Evolutionary conservation across 805 yeast genomes (phyloP).

Genomic region (Starmerella sp.): DNA sequence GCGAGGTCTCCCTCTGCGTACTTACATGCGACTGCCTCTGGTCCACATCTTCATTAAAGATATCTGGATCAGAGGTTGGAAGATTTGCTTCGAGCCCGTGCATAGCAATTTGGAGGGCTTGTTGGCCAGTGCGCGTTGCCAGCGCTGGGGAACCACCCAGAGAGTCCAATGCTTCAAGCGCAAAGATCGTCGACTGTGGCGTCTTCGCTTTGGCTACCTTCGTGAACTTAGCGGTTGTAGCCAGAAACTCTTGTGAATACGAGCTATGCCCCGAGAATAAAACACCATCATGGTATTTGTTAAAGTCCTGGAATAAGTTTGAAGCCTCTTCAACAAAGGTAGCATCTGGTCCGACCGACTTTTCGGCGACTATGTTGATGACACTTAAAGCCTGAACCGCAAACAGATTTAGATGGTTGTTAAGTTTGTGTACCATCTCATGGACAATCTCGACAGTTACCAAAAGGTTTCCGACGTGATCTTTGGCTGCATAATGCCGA

Average conservation of each 20-base stretch:
- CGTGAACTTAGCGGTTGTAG: slow-evolving; percentile 22
- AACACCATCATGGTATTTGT: slow-evolving; percentile 46
- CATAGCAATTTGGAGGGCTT: slow-evolving; percentile 23
- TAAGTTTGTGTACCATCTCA: slow-evolving; percentile 62
- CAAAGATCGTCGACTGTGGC: slow-evolving; percentile 26
- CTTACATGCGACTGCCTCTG: background rate
- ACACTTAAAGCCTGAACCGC: slow-evolving; percentile 58
- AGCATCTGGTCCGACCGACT: slow-evolving; percentile 21
- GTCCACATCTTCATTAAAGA: background rate
- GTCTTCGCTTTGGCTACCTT: slow-evolving; percentile 24
- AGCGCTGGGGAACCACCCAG: slow-evolving; percentile 30
- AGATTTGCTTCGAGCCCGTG: slow-evolving; percentile 23
- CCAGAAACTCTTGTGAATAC: slow-evolving; percentile 40
- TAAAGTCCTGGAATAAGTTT: slow-evolving; percentile 31
- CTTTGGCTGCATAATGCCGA: slow-evolving; percentile 45
- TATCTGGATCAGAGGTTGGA: slow-evolving; percentile 7
- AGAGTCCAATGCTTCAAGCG: slow-evolving; percentile 37
- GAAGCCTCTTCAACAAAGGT: slow-evolving; percentile 39
- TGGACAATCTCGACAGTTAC: slow-evolving; percentile 66
- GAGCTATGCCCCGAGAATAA: slow-evolving; percentile 54
- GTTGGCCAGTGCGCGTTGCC: slow-evolving; percentile 25
- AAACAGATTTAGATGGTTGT: slow-evolving; percentile 73
- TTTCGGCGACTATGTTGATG: slow-evolving; percentile 48
- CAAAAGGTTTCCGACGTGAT: slow-evolving; percentile 64
- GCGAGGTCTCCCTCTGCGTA: background rate